These are phyloP conservation scores for Grammothele lineata DNA, from an alignment of 768 basidiomycete species.

Conservation along the genomic window DNA sequence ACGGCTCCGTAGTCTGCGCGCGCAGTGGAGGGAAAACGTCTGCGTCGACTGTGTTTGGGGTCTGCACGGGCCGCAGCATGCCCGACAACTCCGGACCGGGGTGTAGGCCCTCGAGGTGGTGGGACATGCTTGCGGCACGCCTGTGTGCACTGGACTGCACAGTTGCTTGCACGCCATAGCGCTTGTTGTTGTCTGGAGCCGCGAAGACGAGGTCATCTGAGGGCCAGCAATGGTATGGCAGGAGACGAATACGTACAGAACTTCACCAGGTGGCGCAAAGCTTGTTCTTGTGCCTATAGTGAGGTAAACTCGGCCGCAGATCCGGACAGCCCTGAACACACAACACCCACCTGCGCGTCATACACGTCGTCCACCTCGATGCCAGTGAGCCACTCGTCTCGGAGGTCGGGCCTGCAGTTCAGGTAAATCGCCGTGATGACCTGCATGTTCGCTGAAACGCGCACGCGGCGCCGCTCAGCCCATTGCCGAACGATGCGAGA, in stretches of 20 bases:
- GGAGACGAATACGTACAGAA: slow-evolving; percentile 66
- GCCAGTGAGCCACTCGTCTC: slow-evolving; percentile 96
- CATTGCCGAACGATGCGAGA: slow-evolving; percentile 1
- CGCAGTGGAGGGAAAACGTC: slow-evolving; percentile 96
- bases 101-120: slow-evolving; percentile 73
- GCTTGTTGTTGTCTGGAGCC: slow-evolving; percentile 76
- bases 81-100: slow-evolving; percentile 71
- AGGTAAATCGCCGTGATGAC: slow-evolving; percentile 98
- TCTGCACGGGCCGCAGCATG: slow-evolving; percentile 69
- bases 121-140: slow-evolving; percentile 79
- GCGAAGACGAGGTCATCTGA: neutral
- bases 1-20: slow-evolving; percentile 78
- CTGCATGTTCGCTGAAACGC: slow-evolving; percentile 94
- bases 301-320: slow-evolving; percentile 6
- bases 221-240: neutral
- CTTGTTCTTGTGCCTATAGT: slow-evolving; percentile 86
- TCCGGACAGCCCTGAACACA: neutral
- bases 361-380: slow-evolving; percentile 86
- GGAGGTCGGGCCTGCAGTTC: slow-evolving; percentile 92
- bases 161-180: slow-evolving; percentile 66
- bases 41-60: slow-evolving; percentile 73
- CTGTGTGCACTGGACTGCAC: slow-evolving; percentile 59
- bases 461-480: too few relatives aligned
- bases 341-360: slow-evolving; percentile 72
- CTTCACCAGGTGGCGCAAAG: slow-evolving; percentile 87